Conservation (phyloP, 2,329 filamentous ascomycete species). For the Gnomoniopsis sp. region DNA sequence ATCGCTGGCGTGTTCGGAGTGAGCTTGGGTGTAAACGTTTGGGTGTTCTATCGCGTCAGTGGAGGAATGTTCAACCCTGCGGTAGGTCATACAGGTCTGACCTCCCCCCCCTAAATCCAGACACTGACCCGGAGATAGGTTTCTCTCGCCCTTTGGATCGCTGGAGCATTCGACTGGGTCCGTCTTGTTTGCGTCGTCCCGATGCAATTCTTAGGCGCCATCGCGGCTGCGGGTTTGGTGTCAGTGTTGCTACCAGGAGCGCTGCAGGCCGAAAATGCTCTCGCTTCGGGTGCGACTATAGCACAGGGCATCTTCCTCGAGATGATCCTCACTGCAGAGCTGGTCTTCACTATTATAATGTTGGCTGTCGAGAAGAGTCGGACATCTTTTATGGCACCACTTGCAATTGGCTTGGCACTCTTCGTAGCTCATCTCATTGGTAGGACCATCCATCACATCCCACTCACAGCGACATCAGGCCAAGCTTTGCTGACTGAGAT, state of each 20-base stretch:
- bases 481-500: not conserved
- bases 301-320: conserved; percentile 54
- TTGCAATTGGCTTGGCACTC: conserved; percentile 60
- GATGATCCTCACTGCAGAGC: conserved; percentile 49
- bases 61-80: conserved; percentile 51
- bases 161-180: conserved; percentile 50
- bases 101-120: no score
- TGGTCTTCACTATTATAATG: conserved; percentile 56
- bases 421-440: conserved; percentile 42
- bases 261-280: conserved; percentile 43
- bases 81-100: conserved; percentile 3
- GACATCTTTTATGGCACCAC: conserved; percentile 58
- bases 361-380: conserved; percentile 61
- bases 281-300: conserved; percentile 39
- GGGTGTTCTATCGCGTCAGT: conserved; percentile 54
- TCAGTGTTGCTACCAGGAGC: conserved; percentile 53
- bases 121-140: conserved; percentile 24
- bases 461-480: not conserved
- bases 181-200: conserved; percentile 50
- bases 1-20: conserved; percentile 48
- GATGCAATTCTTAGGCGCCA: conserved; percentile 56
- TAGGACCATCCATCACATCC: not conserved
- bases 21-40: conserved; percentile 51
- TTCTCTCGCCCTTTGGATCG: conserved; percentile 55
- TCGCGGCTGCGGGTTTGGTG: conserved; percentile 56